Base-by-base conservation (phyloP, 2,329 filamentous ascomycete species). In the Penicillium verrucosum region DNA sequence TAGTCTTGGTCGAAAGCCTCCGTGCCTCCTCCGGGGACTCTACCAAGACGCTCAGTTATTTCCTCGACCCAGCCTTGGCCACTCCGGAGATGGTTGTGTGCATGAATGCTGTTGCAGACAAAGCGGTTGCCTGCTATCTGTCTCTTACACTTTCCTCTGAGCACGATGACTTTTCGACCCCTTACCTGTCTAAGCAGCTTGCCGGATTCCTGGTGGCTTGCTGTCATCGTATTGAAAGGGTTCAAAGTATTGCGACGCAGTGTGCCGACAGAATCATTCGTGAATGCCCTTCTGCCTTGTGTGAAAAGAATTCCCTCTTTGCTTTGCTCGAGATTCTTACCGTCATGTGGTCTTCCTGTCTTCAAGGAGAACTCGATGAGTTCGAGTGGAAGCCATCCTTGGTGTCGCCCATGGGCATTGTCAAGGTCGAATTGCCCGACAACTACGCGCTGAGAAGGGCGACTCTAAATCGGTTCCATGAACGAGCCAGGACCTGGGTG, bases 321-420 rank as follows among this genome's bases (percentile, higher is more conserved):
- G 92, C 93, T 2, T 80, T 99, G 16, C 80, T 99, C 10, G 95
- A 99, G 72, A 82, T 99, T 4, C 79, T 99, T 18, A 93, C 91
- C 4, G 83, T 99, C 29, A 92, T 99, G 88, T 99, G 93, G 93
- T 85, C 86, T 46, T 93, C 92, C 68, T 99, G 94, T 70, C 80
- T 99, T 16, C 93, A 99, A 71, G 89, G 89, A 12, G 94, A 99
- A 72, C 92, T 92, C 0, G 93, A 99, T 65, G 86, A 95, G 68
- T 99, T 97, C 68, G 87, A 91, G 51, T 95, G 92, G 76, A 87
- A 87, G 59, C 89, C 92, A 4, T 86, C 84, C 3, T 95, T 96
- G 70, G 86, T 82, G 4, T 97, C 92, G 1, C 76, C 82, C 1
- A 85, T 89, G 60, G 91, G 89, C 12, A 85, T 89, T 41, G 89